Evolutionary conservation across 805 yeast species (phyloP), one percentile per base, ranked within the genome.

Genomic region (Yamadazyma laniorum): DNA sequence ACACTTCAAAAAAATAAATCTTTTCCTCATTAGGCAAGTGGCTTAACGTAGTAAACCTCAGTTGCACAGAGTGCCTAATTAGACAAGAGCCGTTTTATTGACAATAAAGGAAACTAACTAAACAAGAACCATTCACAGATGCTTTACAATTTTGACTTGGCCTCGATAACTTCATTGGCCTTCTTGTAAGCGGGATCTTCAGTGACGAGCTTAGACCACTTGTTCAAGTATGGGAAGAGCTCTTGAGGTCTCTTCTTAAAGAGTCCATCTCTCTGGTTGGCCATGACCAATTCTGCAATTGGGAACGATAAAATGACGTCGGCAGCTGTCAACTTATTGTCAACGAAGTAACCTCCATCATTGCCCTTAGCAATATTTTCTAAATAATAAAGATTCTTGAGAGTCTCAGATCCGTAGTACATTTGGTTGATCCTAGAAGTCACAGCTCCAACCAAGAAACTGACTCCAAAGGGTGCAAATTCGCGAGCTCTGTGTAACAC

Each of bases 231-330:
- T 4, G 65, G 63, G 26, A 35, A 61, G 8, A 18, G 19, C 12
- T 33, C 32, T 8, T 30, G n/a, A 7, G 47, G 46, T 32, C 33
- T 32, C 5, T 14, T 17, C 1, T 27, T 37, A 16, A 42, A 34
- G 12, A 56, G 45, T 9, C 47, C 50, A 15, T 49, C 53, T 12
- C 61, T 57, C 16, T 48, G 50, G 40, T 58, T 52, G 34, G 51
- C 49, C 33, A 58, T 57, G 1, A 56, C 28, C 32, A 45, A 42
- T 16, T 58, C 61, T 18, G 40, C 49, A 23, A 64, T 27, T 0
- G 82, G 80, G 58, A 71, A 79, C 0, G 65, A 54, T 46, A 79
- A 56, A 37, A 79, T 67, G 37, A 83, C 70, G 46, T 78, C 83
- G 6, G 82, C 83, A 3, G 61, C 81, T 13, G 78, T 65, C n/a